Evolutionary conservation across 1,284 basidiomycete species (phyloP).

Genomic region (Tilletia indica): DNA sequence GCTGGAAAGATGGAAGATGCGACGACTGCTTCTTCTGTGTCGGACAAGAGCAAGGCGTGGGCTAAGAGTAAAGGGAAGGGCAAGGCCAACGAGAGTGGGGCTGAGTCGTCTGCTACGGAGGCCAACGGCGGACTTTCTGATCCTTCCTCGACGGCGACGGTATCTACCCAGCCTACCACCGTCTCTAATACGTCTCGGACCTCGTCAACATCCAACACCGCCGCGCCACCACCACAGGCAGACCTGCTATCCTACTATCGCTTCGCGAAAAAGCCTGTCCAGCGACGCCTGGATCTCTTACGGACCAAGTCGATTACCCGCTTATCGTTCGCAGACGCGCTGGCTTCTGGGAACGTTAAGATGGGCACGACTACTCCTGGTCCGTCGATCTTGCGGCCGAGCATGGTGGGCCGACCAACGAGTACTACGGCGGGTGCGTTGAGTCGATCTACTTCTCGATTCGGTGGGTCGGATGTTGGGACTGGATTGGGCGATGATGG

Average conservation of each 20-base stretch:
- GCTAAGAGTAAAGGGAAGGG: not conserved
- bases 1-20: not conserved
- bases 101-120: not conserved
- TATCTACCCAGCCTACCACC: not conserved
- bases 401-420: not conserved
- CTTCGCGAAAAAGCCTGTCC: slow-evolving; percentile 37
- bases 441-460: not conserved
- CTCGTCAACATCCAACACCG: not conserved
- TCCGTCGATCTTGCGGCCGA: not conserved
- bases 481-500: not conserved
- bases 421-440: not conserved
- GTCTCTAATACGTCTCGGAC: not conserved
- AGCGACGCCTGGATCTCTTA: not conserved
- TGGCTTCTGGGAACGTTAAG: slow-evolving; percentile 13
- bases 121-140: not conserved
- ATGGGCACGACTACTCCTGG: slow-evolving; percentile 16
- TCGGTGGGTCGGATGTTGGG: not conserved
- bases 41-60: not conserved
- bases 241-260: slow-evolving; percentile 46
- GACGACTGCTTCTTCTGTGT: not conserved
- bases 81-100: not conserved
- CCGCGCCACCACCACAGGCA: slow-evolving; percentile 24
- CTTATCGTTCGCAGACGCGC: slow-evolving; percentile 9
- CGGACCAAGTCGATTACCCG: slow-evolving; percentile 12
- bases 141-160: not conserved